phyloP scores from a whole-genome alignment of 306 rosid genomes.

The Vicia sativa region DNA sequence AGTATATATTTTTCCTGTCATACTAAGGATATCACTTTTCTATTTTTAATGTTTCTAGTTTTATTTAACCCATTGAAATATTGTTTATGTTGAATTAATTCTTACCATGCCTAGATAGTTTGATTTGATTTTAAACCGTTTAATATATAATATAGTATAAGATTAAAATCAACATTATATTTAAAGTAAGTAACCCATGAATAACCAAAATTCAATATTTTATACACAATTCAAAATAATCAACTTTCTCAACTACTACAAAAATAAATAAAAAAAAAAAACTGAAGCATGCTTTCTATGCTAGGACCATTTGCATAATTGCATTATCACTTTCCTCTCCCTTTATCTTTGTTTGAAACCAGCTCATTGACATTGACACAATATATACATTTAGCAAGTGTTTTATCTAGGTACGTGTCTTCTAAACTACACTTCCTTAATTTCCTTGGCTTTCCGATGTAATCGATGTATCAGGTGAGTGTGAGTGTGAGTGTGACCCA shows the following conservation, averaged over 20 bases:
- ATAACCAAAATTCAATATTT: conserved; percentile 15
- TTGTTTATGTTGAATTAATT: too few species aligned
- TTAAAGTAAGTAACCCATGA: neutral
- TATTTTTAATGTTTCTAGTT: too few species aligned
- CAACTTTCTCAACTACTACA: conserved; percentile 12
- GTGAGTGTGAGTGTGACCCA: conserved; percentile 40
- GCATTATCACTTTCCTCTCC: conserved; percentile 18
- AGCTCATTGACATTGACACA: conserved; percentile 24
- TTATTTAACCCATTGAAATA: too few species aligned
- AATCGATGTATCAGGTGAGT: conserved; percentile 50
- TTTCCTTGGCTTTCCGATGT: conserved; percentile 42
- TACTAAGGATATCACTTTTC: too few species aligned
- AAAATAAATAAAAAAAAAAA: neutral
- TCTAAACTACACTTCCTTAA: conserved; percentile 22
- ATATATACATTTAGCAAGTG: conserved; percentile 45
- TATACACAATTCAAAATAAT: conserved; percentile 47
- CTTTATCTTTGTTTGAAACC: conserved; percentile 14
- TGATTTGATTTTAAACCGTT: too few species aligned
- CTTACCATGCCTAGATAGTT: too few species aligned
- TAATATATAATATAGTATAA: too few species aligned
- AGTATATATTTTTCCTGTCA: too few species aligned
- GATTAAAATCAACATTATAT: too few species aligned
- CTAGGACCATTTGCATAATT: conserved; percentile 14
- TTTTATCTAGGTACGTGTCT: conserved; percentile 6
- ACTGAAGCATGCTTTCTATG: conserved; percentile 36